Evolutionary conservation across 139 green algal genomes (phyloP), one percentile per base, ranked within the genome.

Genomic region (Nannochloris sp.): DNA sequence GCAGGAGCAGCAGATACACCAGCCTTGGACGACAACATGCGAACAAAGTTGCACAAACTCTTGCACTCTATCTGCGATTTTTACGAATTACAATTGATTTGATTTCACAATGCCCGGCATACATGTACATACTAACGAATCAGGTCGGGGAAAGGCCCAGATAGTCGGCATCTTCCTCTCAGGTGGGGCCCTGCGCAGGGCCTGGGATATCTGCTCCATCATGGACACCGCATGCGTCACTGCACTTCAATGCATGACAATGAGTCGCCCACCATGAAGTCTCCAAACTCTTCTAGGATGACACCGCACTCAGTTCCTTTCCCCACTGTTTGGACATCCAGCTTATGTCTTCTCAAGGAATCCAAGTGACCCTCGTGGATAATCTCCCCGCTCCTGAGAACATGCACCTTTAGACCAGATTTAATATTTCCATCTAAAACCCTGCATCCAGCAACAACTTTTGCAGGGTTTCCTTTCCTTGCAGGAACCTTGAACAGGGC

Each of bases 221-320:
- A 40, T 40, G 34, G 34, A 40, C 8, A 40, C 7, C 34, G 8
- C 8, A 11, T 40, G 34, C 34, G 8, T 40, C 34, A 59, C 23
- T 43, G 46, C 15, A 78, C 15, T 6, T 51, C 57, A 51, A 92
- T 60, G 58, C 79, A 89, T 59, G 88, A 58, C 50, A 95, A 51
- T 25, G 78, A 61, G 55, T 92, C 85, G 1, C 87, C 87, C 9
- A 57, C 59, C 60, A 80, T 27, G 48, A 82, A 82, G 43, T 64
- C 81, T 14, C 56, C 59, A 24, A 84, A 91, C 21, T 68, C 83
- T 18, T 80, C 74, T 11, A 96, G 69, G 63, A 85, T 68, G 60
- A 93, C 60, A 27, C 89, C 89, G 69, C 82, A 94, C 78, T 96
- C 88, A 0, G 65, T 73, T 53, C 79, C 79, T 64, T 87, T 75